A percentile compares a stretch with the other conserved stretches of the same genome.
Conservation (phyloP, 2,329 filamentous ascomycete species). For the Calonectria multiphialidica region DNA sequence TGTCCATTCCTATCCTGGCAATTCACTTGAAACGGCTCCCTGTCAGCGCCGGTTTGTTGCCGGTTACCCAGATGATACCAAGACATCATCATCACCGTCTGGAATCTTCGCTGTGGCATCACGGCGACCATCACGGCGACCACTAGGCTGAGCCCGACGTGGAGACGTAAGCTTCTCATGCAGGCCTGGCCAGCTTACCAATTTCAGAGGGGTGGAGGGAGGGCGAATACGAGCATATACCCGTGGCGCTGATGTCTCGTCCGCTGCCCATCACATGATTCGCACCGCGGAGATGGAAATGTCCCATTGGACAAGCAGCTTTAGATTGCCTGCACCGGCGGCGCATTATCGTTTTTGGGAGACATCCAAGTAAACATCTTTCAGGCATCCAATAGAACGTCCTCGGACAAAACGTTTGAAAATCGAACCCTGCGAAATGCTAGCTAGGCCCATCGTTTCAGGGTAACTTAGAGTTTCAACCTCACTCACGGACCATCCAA, state of each 20-base stretch:
- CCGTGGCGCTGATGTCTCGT: too few species aligned
- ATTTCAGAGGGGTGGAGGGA: background rate
- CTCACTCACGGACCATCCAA: background rate
- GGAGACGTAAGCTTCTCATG: background rate
- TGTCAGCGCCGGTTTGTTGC: background rate
- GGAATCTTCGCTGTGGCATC: background rate
- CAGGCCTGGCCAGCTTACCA: background rate
- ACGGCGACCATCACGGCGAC: background rate
- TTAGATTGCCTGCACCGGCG: too few species aligned
- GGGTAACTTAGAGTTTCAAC: background rate
- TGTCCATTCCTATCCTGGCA: slow-evolving; percentile 16
- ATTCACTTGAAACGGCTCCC: background rate
- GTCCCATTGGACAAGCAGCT: too few species aligned
- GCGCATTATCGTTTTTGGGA: background rate
- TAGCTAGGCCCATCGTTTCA: background rate
- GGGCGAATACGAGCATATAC: too few species aligned
- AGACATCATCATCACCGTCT: background rate
- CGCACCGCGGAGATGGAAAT: background rate
- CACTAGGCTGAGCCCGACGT: background rate
- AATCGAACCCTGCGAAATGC: background rate
- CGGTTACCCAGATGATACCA: slow-evolving; percentile 1
- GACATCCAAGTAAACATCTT: background rate
- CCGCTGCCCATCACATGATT: background rate
- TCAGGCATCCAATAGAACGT: background rate
- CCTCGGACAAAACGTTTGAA: background rate